Evolutionary conservation across 179 eudicot species (phyloP), one percentile per base, ranked within the genome.

Genomic region (Amaranthus tricolor): DNA sequence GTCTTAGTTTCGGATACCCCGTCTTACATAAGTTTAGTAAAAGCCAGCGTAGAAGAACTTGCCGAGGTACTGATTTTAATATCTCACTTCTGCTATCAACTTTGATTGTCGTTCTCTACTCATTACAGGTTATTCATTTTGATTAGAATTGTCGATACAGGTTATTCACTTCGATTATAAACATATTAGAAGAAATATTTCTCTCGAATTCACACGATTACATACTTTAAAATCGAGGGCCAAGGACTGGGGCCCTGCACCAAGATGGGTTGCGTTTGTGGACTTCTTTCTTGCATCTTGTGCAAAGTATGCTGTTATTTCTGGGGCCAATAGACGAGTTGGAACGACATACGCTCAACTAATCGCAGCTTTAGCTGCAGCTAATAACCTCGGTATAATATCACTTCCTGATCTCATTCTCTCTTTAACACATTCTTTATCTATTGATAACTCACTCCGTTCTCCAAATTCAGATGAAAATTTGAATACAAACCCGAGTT

Each of bases 211-310:
- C 50, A 61, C 51, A 68, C 63, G 57, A 64, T 62, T 79, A 20
- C 75, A 61, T 17, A 67, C 6, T 49, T 67, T 83, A 69, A 88
- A 77, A 54, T 93, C 91, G 77, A 80, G 99, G 82, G 87, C 77
- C 49, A 96, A 84, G 82, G 99, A 96, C 73, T 96, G 99, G 99
- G 99, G 99, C 0, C 97, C 99, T 5, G 97, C 98, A 16, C 99
- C 99, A 17, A 85, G 99, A 76, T 96, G 99, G 98, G 99, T 96
- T 74, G 98, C 99, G 72, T 96, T 96, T 84, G 99, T 93, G 7
- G 99, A 96, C 73, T 96, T 96, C 86, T 96, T 96, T 73, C 90
- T 96, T 45, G 99, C 99, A 52, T 83, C 99, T 31, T 91, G 87
- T 20, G 98, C 96, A 31, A 91, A 87, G 81, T 88, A 96, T 60